A percentile compares a stretch with the other conserved stretches of the same genome.
These are phyloP conservation scores for Batkoa obscura DNA, from an alignment of 371 early-diverging fungal genomes.

Conservation along the genomic window DNA sequence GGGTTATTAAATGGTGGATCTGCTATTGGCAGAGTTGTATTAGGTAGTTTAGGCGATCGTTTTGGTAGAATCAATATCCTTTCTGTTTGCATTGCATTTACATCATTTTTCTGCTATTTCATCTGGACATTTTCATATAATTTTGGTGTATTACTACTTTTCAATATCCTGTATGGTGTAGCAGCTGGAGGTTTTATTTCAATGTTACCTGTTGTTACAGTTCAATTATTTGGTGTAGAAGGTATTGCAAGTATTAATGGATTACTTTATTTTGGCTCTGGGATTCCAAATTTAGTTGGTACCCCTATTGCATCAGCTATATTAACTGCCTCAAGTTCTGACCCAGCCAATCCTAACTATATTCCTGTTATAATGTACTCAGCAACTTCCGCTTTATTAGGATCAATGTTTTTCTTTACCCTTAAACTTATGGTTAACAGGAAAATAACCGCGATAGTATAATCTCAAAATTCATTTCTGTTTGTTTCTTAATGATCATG, in stretches of 20 bases:
- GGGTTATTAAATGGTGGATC: slow-evolving; percentile 31
- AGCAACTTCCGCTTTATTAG: neutral
- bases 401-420: neutral
- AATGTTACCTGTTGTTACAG: neutral
- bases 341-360: neutral
- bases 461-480: too few relatives aligned
- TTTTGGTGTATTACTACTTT: slow-evolving; percentile 21
- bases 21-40: slow-evolving; percentile 38
- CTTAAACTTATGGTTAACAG: neutral
- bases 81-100: slow-evolving; percentile 15
- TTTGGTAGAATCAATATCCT: slow-evolving; percentile 38
- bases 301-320: slow-evolving; percentile 23
- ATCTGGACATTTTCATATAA: slow-evolving; percentile 39
- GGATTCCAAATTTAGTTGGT: slow-evolving; percentile 14
- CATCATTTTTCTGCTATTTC: slow-evolving; percentile 27
- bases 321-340: slow-evolving; percentile 10
- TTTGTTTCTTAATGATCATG: too few relatives aligned
- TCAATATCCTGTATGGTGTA: slow-evolving; percentile 29
- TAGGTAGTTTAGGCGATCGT: slow-evolving; percentile 34
- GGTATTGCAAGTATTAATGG: slow-evolving; percentile 16
- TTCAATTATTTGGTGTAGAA: slow-evolving; percentile 6
- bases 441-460: neutral
- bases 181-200: slow-evolving; percentile 26
- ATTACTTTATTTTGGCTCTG: slow-evolving; percentile 15
- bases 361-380: slow-evolving; percentile 3